phyloP scores from a whole-genome alignment of 352 stramenopile species.

The Phytophthora citricola region DNA sequence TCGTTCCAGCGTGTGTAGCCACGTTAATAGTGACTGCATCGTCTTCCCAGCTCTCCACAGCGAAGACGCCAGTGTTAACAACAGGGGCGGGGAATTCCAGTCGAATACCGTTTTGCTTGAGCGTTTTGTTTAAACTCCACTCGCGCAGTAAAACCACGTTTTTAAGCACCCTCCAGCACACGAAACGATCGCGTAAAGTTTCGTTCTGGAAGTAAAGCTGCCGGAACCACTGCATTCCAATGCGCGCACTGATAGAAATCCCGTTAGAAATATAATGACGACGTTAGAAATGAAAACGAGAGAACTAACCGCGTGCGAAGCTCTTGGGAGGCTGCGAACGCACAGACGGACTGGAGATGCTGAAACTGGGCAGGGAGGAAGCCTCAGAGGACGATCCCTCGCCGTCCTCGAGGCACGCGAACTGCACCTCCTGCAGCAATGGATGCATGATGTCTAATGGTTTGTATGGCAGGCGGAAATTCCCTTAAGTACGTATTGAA shows the following conservation, averaged over 20 bases:
- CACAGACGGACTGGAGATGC: conserved; percentile 40
- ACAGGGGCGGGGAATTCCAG: conserved; percentile 69
- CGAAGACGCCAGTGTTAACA: conserved; percentile 61
- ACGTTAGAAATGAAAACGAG: conserved; percentile 19
- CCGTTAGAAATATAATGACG: too few species aligned
- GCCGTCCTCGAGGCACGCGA: conserved; percentile 77
- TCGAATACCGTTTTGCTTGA: conserved; percentile 60
- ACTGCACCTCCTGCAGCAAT: conserved; percentile 71
- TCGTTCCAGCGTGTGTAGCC: conserved; percentile 69
- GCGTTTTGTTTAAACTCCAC: conserved; percentile 71
- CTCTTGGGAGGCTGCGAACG: conserved; percentile 59
- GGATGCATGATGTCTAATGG: conserved; percentile 30
- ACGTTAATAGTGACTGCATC: conserved; percentile 65
- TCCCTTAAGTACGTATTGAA: conserved; percentile 7
- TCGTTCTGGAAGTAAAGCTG: conserved; percentile 80
- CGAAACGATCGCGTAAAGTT: conserved; percentile 66
- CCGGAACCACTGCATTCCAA: conserved; percentile 71
- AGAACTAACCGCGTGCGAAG: conserved; percentile 50
- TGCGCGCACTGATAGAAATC: conserved; percentile 50
- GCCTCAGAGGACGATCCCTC: conserved; percentile 33
- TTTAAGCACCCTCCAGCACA: conserved; percentile 80
- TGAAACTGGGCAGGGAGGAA: conserved; percentile 35
- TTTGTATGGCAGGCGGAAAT: conserved; percentile 19
- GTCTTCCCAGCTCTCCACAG: conserved; percentile 69
- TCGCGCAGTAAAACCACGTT: conserved; percentile 78